Percentiles rank a stretch among this genome's conserved stretches.
phyloP scores from a whole-genome alignment of 495 filamentous ascomycete genomes.

The Mytilinidion resinicola region DNA sequence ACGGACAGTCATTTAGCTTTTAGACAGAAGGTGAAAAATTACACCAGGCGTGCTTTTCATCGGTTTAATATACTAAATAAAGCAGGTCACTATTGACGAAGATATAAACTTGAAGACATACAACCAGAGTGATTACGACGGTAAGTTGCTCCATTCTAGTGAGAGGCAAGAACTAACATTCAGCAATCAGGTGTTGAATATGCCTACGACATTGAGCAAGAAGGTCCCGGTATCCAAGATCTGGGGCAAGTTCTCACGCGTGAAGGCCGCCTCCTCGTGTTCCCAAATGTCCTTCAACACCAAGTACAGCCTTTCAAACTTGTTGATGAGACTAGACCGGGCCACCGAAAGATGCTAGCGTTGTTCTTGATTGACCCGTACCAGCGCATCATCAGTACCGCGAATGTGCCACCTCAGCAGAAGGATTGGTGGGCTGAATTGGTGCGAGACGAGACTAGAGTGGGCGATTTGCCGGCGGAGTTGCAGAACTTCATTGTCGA shows the following conservation, averaged over 20 bases:
- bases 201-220: slow-evolving; percentile 30
- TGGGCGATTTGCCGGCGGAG: slow-evolving; percentile 36
- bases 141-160: too few relatives aligned
- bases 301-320: slow-evolving; percentile 46
- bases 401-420: slow-evolving; percentile 50
- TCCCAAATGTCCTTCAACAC: slow-evolving; percentile 39
- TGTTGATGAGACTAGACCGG: slow-evolving; percentile 43
- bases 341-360: slow-evolving; percentile 51
- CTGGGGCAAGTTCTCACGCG: slow-evolving; percentile 35
- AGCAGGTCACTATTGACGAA: background rate
- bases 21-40: background rate
- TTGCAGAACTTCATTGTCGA: slow-evolving; percentile 36
- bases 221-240: slow-evolving; percentile 31
- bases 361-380: slow-evolving; percentile 54
- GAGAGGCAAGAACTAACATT: too few relatives aligned
- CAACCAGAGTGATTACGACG: background rate
- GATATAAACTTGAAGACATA: background rate
- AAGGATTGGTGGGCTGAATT: slow-evolving; percentile 27
- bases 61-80: too few relatives aligned
- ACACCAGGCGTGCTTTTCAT: too few relatives aligned
- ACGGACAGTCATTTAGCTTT: background rate
- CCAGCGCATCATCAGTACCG: slow-evolving; percentile 46
- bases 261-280: slow-evolving; percentile 5
- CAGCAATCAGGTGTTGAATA: background rate
- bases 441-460: slow-evolving; percentile 13